Evolutionary conservation across 345 rosid species (phyloP), one percentile per base, ranked within the genome.

Genomic region (Draba incana): DNA sequence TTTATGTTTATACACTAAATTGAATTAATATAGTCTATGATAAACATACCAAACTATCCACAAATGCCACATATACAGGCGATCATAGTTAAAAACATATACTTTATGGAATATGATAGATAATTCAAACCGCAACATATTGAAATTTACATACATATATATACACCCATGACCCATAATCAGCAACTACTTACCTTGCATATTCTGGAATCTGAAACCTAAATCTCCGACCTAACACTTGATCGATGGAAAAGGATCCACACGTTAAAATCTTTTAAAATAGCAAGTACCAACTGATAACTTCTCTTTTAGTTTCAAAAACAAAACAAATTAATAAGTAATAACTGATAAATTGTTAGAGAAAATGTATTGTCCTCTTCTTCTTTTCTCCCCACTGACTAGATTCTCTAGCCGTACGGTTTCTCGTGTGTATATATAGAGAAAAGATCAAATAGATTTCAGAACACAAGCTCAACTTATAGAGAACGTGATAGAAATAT

Each of bases 361-460:
- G 31, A 43, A 12, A 51, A 5, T 9, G 3, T 9, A 63, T 11
- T 5, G 3, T 57, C 14, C 54, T 67, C 39, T 67, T 49, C 14
- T 20, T 16, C 35, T 12, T 48, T 35, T 2, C 60, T 8, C 2
- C 16, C 58, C 69, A 67, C 69, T 53, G 30, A 27, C 51, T 1
- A 68, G 58, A 74, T 74, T 74, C 74, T 75, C 58, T 16, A 39
- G 3, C 59, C 57, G 58, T 67, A 67, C 68, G 6, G 28, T 67
- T 52, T 61, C 13, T 52, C 3, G 37, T 54, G 69, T 62, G 59
- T 68, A 33, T 33, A 75, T 68, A 75, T 68, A 74, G 46, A 52
- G 57, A 57, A 16, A 23, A 58, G 47, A 43, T 39, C 71, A 45
- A 41, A 37, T 37, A 56, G 59, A 62, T 39, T 48, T 37, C 56